Percentiles rank a stretch among this genome's conserved stretches.
These are phyloP conservation scores for Larix sibirica DNA, from an alignment of 83 land plant genomes.

Conservation along the genomic window DNA sequence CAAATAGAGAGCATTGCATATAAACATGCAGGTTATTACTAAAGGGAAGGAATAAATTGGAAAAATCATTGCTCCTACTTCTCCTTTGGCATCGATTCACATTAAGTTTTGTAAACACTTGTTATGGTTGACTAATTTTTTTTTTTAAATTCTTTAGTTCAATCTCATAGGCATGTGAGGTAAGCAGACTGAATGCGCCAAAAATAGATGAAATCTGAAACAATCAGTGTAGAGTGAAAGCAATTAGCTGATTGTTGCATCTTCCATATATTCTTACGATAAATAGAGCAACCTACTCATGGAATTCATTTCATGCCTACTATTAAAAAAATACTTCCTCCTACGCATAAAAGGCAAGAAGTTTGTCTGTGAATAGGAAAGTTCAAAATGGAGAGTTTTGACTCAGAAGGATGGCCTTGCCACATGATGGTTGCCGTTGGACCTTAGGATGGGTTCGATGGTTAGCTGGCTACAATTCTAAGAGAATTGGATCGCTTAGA, in stretches of 20 bases:
- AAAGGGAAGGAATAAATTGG: too few relatives aligned
- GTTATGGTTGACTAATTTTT: background rate
- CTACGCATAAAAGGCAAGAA: background rate
- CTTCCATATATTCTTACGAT: background rate
- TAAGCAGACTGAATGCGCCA: slow-evolving; percentile 1
- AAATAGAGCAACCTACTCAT: background rate
- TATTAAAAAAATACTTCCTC: background rate
- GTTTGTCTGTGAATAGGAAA: background rate
- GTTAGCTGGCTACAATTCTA: background rate
- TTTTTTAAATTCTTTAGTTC: background rate
- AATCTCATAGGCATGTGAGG: background rate
- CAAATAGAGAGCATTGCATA: background rate
- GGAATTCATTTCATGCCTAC: background rate
- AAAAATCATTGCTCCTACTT: too few relatives aligned
- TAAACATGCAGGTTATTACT: background rate
- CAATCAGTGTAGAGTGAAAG: background rate
- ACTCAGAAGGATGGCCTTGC: background rate
- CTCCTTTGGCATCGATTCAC: too few relatives aligned
- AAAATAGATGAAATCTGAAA: background rate
- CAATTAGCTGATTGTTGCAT: background rate
- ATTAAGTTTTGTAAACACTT: background rate
- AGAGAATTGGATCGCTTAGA: background rate
- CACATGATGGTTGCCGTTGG: background rate
- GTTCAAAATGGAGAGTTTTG: background rate
- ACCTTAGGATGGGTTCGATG: background rate